Percentiles rank a stretch among this genome's conserved stretches.
Evolutionary conservation across 225 moss, liverwort and hornwort species (phyloP).

Genomic region (Anthoceros angustus): DNA sequence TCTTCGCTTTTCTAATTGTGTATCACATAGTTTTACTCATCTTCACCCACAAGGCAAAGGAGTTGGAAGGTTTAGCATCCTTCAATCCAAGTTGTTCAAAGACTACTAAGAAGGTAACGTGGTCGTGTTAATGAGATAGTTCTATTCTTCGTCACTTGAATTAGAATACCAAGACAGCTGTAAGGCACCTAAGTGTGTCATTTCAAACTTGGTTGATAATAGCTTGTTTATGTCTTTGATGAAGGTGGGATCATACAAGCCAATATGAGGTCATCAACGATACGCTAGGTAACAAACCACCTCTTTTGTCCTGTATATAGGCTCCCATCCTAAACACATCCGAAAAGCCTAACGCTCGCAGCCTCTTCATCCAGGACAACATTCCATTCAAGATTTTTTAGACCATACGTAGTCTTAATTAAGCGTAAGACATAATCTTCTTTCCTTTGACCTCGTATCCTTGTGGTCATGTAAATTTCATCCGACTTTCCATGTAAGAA

Average conservation of each 20-base stretch:
- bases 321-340: not conserved
- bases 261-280: no score
- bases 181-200: no score
- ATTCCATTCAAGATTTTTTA: no score
- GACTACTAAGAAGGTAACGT: no score
- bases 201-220: not conserved
- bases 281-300: no score
- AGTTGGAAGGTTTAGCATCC: not conserved
- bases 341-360: not conserved
- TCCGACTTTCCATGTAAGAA: not conserved
- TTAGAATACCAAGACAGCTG: no score
- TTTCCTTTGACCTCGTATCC: not conserved
- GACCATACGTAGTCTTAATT: no score
- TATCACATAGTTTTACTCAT: not conserved
- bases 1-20: not conserved
- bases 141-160: no score
- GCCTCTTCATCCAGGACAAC: no score
- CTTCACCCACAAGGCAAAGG: not conserved
- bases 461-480: not conserved
- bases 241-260: no score
- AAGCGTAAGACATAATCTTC: not conserved
- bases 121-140: no score
- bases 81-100: not conserved
- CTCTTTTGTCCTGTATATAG: no score
- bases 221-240: not conserved